Evolutionary conservation across 163 green algal genomes (phyloP).

Genomic region (Scenedesmus sp.): DNA sequence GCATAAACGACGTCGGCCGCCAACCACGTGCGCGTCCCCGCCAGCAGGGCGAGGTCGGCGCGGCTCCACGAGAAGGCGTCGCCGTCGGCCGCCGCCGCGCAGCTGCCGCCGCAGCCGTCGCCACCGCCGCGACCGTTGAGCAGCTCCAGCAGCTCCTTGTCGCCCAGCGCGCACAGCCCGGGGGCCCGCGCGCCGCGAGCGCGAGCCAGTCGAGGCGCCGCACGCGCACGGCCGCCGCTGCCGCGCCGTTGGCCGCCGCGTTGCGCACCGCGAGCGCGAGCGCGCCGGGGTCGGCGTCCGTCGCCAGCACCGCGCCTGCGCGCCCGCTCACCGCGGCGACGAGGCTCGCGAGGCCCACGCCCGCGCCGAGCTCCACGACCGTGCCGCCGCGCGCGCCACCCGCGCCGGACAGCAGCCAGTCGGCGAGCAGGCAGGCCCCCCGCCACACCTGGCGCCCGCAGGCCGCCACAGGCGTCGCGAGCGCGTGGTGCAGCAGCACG

Average conservation of each 20-base stretch:
- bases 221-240: neutral
- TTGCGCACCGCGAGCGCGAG: constrained; percentile 14
- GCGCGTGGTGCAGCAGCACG: constrained; percentile 29
- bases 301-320: neutral
- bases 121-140: neutral
- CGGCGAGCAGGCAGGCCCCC: constrained; percentile 28
- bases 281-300: constrained; percentile 1
- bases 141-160: constrained; percentile 15
- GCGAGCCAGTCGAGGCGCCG: constrained; percentile 22
- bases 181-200: too few species aligned
- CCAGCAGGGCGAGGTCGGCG: constrained; percentile 14
- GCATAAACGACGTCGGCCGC: constrained; percentile 43
- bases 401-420: constrained; percentile 21
- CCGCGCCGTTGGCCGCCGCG: neutral
- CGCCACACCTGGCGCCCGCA: constrained; percentile 43
- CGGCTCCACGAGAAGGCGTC: neutral
- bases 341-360: constrained; percentile 31
- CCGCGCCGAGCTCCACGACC: constrained; percentile 23
- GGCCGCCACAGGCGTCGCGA: constrained; percentile 16
- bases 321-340: constrained; percentile 6
- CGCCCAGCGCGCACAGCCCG: neutral
- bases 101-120: neutral
- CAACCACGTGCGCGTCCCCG: neutral
- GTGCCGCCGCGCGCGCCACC: neutral
- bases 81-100: neutral